phyloP scores from a whole-genome alignment of 2,329 filamentous ascomycete genomes.

The Gaeumannomyces tritici region DNA sequence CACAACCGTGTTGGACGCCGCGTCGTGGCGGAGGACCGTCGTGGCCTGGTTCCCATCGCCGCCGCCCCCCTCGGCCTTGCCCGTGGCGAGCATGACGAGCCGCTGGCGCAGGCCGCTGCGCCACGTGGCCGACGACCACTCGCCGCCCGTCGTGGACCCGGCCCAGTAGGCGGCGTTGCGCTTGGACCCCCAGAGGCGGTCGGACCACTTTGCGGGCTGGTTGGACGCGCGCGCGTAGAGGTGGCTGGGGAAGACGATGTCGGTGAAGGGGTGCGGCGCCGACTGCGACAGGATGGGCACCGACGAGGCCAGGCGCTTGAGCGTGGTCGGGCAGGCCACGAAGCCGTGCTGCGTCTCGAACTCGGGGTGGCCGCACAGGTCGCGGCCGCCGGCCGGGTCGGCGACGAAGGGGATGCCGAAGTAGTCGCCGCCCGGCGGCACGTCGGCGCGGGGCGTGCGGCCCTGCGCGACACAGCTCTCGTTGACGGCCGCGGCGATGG shows the following conservation, averaged over 20 bases:
- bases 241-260: slow-evolving; percentile 6
- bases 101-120: slow-evolving; percentile 5
- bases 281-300: slow-evolving; percentile 34
- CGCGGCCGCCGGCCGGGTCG: slow-evolving; percentile 12
- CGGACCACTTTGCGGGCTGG: slow-evolving; percentile 1
- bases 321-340: slow-evolving; percentile 29
- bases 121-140: slow-evolving; percentile 6
- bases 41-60: slow-evolving; percentile 15
- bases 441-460: not conserved
- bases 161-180: slow-evolving; percentile 8
- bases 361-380: slow-evolving; percentile 35
- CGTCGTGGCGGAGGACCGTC: slow-evolving; percentile 14
- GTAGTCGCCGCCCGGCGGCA: no score
- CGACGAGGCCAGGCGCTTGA: slow-evolving; percentile 26
- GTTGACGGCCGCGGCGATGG: not conserved
- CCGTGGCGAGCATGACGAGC: slow-evolving; percentile 4
- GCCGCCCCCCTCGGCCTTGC: slow-evolving; percentile 22
- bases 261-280: slow-evolving; percentile 6
- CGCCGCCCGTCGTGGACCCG: slow-evolving; percentile 8
- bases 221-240: slow-evolving; percentile 6
- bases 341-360: slow-evolving; percentile 34
- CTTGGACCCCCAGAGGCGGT: slow-evolving; percentile 6
- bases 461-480: not conserved
- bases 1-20: slow-evolving; percentile 29
- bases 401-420: slow-evolving; percentile 26